Evolutionary conservation across 179 eudicot genomes (phyloP).

Genomic region (Pouteria campechiana): DNA sequence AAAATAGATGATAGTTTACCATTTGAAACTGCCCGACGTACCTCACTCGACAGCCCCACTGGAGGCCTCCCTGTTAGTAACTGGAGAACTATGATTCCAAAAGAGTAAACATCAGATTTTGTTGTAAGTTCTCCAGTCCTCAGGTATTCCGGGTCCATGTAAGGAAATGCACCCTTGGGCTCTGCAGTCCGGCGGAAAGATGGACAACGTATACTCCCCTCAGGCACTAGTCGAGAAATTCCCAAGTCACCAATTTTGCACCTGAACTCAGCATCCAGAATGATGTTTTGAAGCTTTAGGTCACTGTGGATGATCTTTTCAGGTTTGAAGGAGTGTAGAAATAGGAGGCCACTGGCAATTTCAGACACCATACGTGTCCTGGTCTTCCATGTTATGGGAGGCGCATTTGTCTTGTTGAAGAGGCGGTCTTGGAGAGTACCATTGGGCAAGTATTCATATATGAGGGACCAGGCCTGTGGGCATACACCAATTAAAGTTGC

Average conservation of each 20-base stretch:
- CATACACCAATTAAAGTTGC: conserved; percentile 62
- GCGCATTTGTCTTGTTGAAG: conserved; percentile 23
- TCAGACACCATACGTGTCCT: conserved; percentile 59
- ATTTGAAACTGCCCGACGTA: conserved; percentile 43
- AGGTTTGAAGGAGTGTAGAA: conserved; percentile 53
- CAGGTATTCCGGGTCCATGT: conserved; percentile 58
- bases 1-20: conserved; percentile 44
- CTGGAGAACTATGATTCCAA: conserved; percentile 64
- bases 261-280: conserved; percentile 47
- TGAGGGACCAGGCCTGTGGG: conserved; percentile 69
- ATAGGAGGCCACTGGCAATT: conserved; percentile 53
- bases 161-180: conserved; percentile 47
- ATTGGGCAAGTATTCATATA: conserved; percentile 60
- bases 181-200: conserved; percentile 37
- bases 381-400: conserved; percentile 51
- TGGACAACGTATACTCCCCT: conserved; percentile 38
- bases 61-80: conserved; percentile 57
- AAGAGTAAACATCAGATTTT: conserved; percentile 63
- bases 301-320: conserved; percentile 59
- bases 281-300: conserved; percentile 60
- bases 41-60: conserved; percentile 34
- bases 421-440: conserved; percentile 46
- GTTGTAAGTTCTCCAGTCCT: conserved; percentile 44
- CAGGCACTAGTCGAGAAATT: conserved; percentile 32
- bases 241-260: conserved; percentile 66